phyloP scores from a whole-genome alignment of 2,329 filamentous ascomycete genomes.

The Dactylella cylindrospora region DNA sequence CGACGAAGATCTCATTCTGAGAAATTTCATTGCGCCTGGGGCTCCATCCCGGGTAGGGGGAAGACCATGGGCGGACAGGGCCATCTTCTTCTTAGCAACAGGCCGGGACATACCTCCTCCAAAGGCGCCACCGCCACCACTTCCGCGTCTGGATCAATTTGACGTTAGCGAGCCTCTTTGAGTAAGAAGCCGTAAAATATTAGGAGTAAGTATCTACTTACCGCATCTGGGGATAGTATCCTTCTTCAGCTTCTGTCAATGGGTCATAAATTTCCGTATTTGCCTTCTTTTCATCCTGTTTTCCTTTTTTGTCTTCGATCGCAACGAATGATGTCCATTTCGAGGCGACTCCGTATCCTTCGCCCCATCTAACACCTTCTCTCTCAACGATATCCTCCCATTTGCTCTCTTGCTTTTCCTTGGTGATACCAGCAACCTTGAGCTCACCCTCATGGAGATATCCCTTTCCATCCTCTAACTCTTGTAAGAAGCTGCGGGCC shows the following conservation, averaged over 20 bases:
- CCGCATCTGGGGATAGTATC: no score
- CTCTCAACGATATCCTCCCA: constrained; percentile 65
- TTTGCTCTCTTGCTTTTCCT: constrained; percentile 56
- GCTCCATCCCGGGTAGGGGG: no score
- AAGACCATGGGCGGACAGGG: no score
- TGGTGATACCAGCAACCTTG: constrained; percentile 54
- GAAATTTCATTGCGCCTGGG: no score
- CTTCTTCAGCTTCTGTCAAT: neutral
- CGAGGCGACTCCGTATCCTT: constrained; percentile 66
- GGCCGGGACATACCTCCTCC: no score
- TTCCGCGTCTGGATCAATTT: no score
- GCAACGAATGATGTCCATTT: constrained; percentile 76
- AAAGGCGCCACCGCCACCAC: no score
- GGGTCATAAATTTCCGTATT: neutral
- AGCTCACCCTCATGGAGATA: constrained; percentile 63
- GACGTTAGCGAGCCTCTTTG: no score
- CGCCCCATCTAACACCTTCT: constrained; percentile 67
- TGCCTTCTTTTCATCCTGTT: neutral
- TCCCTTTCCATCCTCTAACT: constrained; percentile 70
- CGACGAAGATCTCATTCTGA: no score
- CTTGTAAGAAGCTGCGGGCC: constrained; percentile 66
- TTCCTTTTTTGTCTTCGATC: constrained; percentile 55
- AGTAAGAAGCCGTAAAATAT: no score
- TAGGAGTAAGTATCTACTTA: no score
- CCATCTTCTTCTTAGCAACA: no score